Evolutionary conservation across 257 asterid genomes (phyloP), one percentile per base, ranked within the genome.

Genomic region (Primulina tabacum): DNA sequence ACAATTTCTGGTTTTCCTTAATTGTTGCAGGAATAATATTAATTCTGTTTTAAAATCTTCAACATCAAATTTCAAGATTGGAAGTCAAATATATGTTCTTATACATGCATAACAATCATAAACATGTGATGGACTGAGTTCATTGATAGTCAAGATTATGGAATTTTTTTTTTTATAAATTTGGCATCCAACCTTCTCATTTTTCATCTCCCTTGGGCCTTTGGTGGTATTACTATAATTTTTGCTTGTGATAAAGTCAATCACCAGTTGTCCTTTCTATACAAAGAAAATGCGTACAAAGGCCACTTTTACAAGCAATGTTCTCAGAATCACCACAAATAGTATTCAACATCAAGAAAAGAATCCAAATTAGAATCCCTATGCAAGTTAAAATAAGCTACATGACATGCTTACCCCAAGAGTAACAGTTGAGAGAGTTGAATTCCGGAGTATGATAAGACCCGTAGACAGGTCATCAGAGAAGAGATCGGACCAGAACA

Each of bases 401-500:
- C 1, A 37, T 38, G 50, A 56, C 72, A 66, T 21, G 69, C 86
- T 82, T 83, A 90, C 99, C 84, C 99, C 99, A 62, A 93, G 80
- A 30, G 81, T 76, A 81, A 88, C 89, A 57, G 95, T 93, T 21
- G 99, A 90, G 73, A 85, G 79, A 59, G 84, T 65, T 61, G 99
- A 84, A 79, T 77, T 87, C 77, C 92, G 84, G 83, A 85, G 79
- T 64, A 93, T 90, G 66, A 90, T 68, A 55, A 75, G 77, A 43
- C 89, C 92, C 63, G 80, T 79, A 65, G 81, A 73, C 67, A 78
- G 74, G 65, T 75, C 77, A 65, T 87, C 96, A 47, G 90, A 85
- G 89, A 90, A 93, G 65, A 93, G 80, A 77, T 86, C 83, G 64
- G 99, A 90, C 89, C 86, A 87, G 85, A 90, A 90, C 33, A 89